Conservation (phyloP, 1,284 basidiomycete genomes). For the Butyriboletus appendiculatus region DNA sequence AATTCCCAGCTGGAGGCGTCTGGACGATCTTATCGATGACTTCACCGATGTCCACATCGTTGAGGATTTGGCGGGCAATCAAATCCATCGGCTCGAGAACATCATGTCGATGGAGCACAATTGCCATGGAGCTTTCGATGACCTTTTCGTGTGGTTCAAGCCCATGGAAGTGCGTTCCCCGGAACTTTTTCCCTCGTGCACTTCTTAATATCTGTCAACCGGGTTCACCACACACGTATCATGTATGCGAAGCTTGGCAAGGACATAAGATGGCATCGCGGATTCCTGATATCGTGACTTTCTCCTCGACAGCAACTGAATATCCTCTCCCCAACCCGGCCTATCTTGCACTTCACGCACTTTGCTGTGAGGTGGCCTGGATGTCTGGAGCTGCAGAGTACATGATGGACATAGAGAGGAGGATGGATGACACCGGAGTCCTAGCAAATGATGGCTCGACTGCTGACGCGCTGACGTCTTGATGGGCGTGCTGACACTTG, state of each 20-base stretch:
- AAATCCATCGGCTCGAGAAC: background rate
- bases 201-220: too few species aligned
- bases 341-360: background rate
- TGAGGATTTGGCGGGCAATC: background rate
- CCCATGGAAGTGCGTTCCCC: background rate
- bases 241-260: too few species aligned
- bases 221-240: too few species aligned
- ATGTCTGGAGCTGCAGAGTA: background rate
- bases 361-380: background rate
- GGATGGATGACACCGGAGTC: background rate
- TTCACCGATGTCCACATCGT: background rate
- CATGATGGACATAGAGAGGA: background rate
- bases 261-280: too few species aligned
- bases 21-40: too few species aligned
- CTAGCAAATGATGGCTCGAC: background rate
- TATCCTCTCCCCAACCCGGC: background rate
- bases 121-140: too few species aligned
- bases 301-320: background rate
- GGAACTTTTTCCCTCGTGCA: too few species aligned
- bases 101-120: background rate
- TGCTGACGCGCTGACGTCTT: background rate
- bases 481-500: background rate
- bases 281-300: background rate
- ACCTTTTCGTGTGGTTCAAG: background rate
- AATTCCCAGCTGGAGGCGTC: too few species aligned